Percentiles rank a stretch among this genome's conserved stretches.
phyloP scores from a whole-genome alignment of 305 asterid species.

The Fraxinus angustifolia region DNA sequence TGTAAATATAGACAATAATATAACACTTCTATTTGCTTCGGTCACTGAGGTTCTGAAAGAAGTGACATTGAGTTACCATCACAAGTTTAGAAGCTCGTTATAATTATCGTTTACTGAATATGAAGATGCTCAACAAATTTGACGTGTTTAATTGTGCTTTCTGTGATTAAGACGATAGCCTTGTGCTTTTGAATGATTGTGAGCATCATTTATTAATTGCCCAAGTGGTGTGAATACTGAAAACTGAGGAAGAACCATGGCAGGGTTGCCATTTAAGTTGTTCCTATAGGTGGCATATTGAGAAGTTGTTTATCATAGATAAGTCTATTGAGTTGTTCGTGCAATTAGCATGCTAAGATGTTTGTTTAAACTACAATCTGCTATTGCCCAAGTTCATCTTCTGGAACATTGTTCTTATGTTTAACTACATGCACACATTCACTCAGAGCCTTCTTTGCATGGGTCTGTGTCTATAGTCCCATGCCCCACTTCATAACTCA shows the following conservation, averaged over 20 bases:
- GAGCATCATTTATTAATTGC: not conserved
- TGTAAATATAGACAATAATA: not conserved
- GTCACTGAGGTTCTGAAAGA: not conserved
- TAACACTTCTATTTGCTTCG: not conserved
- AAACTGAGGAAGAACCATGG: not conserved
- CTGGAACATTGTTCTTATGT: not conserved
- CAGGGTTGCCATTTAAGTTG: conserved; percentile 8
- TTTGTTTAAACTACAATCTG: not conserved
- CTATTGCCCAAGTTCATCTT: not conserved
- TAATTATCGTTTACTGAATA: not conserved
- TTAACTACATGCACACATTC: not conserved
- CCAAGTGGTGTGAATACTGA: conserved; percentile 3
- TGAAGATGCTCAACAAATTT: not conserved
- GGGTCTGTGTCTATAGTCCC: conserved; percentile 4
- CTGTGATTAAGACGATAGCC: not conserved
- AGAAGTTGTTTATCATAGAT: not conserved
- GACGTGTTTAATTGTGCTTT: not conserved
- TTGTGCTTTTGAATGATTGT: conserved; percentile 1
- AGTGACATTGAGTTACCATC: not conserved
- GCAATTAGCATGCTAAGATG: not conserved
- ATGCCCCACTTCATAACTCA: not conserved
- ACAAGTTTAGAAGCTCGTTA: not conserved
- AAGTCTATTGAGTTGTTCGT: not conserved
- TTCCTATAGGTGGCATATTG: not conserved
- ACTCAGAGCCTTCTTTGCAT: not conserved